phyloP scores from a whole-genome alignment of 768 basidiomycete species.

The Leucosporidium scottii region DNA sequence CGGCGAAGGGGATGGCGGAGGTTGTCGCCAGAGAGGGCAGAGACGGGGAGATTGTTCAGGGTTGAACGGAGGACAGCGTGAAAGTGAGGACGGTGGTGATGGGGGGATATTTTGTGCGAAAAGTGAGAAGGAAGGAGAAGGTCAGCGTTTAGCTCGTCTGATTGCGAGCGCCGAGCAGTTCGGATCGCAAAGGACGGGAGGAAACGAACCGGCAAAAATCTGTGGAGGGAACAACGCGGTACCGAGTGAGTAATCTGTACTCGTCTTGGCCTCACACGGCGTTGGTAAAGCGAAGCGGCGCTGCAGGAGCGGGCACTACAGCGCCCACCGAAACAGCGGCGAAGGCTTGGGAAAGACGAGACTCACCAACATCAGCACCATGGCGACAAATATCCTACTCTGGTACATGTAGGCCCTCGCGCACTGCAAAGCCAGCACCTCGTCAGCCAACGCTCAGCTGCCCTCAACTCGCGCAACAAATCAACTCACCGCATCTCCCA shows the following conservation, averaged over 20 bases:
- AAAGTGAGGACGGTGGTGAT: neutral
- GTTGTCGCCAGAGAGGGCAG: neutral
- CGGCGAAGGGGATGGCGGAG: no score
- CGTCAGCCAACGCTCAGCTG: neutral
- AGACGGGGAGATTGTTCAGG: neutral
- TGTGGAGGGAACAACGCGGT: neutral
- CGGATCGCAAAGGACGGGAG: neutral
- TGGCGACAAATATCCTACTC: slow-evolving; percentile 81
- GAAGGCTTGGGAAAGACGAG: no score
- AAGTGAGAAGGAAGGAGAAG: no score
- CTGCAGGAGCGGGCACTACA: no score
- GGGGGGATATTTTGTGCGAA: no score
- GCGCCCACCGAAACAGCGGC: no score
- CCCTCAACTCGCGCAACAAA: neutral
- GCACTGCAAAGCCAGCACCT: slow-evolving; percentile 50
- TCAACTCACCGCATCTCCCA: slow-evolving; percentile 82
- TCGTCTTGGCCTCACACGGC: no score
- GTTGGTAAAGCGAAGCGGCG: no score
- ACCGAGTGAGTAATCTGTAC: no score
- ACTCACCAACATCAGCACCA: slow-evolving; percentile 79
- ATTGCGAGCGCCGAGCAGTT: neutral
- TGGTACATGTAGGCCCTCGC: slow-evolving; percentile 87
- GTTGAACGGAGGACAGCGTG: neutral
- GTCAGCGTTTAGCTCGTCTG: no score
- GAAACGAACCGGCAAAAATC: slow-evolving; percentile 50